Evolutionary conservation across 2,329 filamentous ascomycete species (phyloP), one percentile per base, ranked within the genome.

Genomic region (Colletotrichum sp.): DNA sequence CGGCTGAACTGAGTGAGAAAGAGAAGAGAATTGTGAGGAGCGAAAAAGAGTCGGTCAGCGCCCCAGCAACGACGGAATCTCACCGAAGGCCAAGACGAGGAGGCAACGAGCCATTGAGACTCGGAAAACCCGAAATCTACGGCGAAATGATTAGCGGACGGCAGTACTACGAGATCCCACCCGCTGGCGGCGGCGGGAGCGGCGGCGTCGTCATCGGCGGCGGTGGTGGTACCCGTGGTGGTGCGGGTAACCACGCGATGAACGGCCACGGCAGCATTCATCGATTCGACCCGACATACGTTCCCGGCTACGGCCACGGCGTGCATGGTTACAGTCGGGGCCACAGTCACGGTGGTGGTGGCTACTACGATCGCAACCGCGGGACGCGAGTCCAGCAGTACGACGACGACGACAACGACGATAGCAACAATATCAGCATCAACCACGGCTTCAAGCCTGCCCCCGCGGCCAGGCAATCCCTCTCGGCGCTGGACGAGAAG

Each of bases 401-500:
- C 55, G 38, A 52, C 21, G 38, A 61, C 18, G 16, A n/a, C 18
- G 14, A 61, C 13, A 5, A 69, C n/a, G 55, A 24, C 13, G 13
- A 12, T 21, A 3, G 43, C 43, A 52, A 3, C 43, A 52, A 7
- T 13, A 52, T 21, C n/a, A 52, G 43, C 43, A 52, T 52, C n/a
- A 24, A 52, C 12, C 43, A n/a, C 58, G 38, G 21, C 58, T n/a
- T 55, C 36, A 48, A 18, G 28, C 61, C 73, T 56, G 16, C 26
- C 32, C 58, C 61, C 48, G 61, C 48, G 10, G 68, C 72, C 38
- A 65, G 78, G 21, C 74, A 71, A 56, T 79, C 78, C 43, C 75
- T 79, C 36, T 77, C 77, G 26, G 73, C 77, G 38, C 74, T 78
- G 30, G 77, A 79, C 71, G 74, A 79, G 55, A 72, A 71, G 30